Conservation (phyloP, 2,329 filamentous ascomycete genomes). For the Stachybotrys chlorohalonatus region DNA sequence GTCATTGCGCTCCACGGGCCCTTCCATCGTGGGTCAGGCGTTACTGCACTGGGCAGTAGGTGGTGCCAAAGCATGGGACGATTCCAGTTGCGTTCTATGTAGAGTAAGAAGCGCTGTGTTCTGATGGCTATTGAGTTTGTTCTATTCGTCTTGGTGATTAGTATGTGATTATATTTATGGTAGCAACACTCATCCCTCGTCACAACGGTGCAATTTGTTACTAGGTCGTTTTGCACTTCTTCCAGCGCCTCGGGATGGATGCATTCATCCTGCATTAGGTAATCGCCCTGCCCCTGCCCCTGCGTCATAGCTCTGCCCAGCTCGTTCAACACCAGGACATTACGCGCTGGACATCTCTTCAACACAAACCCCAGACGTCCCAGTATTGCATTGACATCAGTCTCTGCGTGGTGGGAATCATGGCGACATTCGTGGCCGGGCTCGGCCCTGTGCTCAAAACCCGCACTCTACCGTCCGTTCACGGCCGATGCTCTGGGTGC, state of each 20-base stretch:
- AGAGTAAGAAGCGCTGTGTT: too few species aligned
- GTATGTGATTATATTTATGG: too few species aligned
- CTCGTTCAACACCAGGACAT: background rate
- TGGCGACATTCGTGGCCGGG: constrained; percentile 23
- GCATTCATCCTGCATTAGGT: background rate
- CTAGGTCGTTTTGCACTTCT: too few species aligned
- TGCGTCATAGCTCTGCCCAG: background rate
- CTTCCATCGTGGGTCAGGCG: background rate
- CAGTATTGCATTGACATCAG: background rate
- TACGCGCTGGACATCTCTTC: too few species aligned
- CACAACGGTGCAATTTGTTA: too few species aligned
- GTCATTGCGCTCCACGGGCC: background rate
- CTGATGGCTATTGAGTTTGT: too few species aligned
- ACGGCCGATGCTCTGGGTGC: constrained; percentile 18
- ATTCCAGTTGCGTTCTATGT: too few species aligned
- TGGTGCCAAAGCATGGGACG: too few species aligned
- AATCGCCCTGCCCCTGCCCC: background rate
- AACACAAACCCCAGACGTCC: too few species aligned
- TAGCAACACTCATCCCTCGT: too few species aligned
- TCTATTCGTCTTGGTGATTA: too few species aligned
- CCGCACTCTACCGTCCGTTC: constrained; percentile 18
- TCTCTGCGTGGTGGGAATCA: background rate
- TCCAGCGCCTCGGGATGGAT: too few species aligned
- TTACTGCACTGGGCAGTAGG: background rate
- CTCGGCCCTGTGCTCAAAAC: constrained; percentile 22